Evolutionary conservation across 257 asterid genomes (phyloP).

Genomic region (Ligustrum vulgare): DNA sequence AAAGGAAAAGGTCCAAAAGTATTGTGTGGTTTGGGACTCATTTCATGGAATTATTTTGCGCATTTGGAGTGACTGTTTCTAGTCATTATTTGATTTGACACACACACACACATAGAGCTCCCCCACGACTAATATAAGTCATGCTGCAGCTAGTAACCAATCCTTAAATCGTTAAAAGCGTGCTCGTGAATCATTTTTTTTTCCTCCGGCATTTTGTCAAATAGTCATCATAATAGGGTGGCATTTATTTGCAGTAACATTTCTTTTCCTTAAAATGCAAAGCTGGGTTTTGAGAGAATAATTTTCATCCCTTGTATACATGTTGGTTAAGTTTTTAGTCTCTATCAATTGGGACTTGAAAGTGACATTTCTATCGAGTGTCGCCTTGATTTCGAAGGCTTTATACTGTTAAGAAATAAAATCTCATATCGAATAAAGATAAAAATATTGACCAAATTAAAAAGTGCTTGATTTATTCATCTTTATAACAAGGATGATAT

Average conservation of each 20-base stretch:
- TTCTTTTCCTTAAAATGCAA: not conserved
- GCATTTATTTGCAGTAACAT: not conserved
- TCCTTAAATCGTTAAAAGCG: not conserved
- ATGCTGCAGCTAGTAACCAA: not conserved
- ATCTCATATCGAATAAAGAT: no score
- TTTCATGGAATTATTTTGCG: not conserved
- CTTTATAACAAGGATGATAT: no score
- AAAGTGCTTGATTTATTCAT: no score
- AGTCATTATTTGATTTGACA: not conserved
- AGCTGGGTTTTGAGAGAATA: not conserved
- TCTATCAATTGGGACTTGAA: constrained; percentile 16
- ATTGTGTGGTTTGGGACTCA: not conserved
- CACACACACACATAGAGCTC: not conserved
- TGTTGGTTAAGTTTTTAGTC: not conserved
- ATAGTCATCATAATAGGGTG: not conserved
- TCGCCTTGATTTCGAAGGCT: not conserved
- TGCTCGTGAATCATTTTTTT: not conserved
- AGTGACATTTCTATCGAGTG: constrained; percentile 25
- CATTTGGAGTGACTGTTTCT: not conserved
- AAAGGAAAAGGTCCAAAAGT: constrained; percentile 6
- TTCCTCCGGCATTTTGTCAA: not conserved
- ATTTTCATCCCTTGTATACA: not conserved
- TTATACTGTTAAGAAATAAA: no score
- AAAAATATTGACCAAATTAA: no score
- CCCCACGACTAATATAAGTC: not conserved